These are phyloP conservation scores for Acaromyces ingoldii DNA, from an alignment of 1,284 basidiomycete species.

Conservation along the genomic window DNA sequence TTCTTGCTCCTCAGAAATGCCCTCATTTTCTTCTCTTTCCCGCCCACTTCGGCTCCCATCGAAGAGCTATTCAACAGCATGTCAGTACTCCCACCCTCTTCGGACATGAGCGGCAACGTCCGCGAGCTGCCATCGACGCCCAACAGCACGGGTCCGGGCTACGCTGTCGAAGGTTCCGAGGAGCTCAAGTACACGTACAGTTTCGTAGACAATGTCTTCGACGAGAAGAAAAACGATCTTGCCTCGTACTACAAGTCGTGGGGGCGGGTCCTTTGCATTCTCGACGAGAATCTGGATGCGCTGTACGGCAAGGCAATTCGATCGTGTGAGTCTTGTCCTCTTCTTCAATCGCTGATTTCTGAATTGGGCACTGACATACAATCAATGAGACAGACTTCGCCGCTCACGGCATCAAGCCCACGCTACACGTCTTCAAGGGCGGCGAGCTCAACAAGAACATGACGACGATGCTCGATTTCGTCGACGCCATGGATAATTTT, in stretches of 20 bases:
- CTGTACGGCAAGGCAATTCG: slow-evolving; percentile 46
- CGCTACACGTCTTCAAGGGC: slow-evolving; percentile 55
- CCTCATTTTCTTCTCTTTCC: too few species aligned
- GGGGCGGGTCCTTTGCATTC: slow-evolving; percentile 53
- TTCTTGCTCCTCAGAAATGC: too few species aligned
- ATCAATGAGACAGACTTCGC: slow-evolving; percentile 51
- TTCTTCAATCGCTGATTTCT: not conserved
- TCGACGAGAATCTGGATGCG: slow-evolving; percentile 52
- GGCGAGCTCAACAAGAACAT: slow-evolving; percentile 56
- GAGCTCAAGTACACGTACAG: slow-evolving; percentile 51
- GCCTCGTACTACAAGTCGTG: slow-evolving; percentile 54
- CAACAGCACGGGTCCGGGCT: slow-evolving; percentile 38
- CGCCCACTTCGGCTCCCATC: too few species aligned
- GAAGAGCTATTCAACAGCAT: too few species aligned
- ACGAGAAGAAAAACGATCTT: slow-evolving; percentile 52
- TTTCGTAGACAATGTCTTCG: slow-evolving; percentile 54
- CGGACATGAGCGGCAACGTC: slow-evolving; percentile 53
- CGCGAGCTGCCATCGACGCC: slow-evolving; percentile 39
- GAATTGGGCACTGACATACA: slow-evolving; percentile 41
- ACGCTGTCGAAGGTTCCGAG: slow-evolving; percentile 35
- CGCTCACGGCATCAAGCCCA: slow-evolving; percentile 52
- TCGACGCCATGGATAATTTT: slow-evolving; percentile 55
- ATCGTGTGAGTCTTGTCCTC: slow-evolving; percentile 22
- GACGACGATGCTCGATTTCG: slow-evolving; percentile 54
- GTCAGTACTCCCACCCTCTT: slow-evolving; percentile 43